Evolutionary conservation across 768 basidiomycete species (phyloP).

Genomic region (Leccinum sublutescens): DNA sequence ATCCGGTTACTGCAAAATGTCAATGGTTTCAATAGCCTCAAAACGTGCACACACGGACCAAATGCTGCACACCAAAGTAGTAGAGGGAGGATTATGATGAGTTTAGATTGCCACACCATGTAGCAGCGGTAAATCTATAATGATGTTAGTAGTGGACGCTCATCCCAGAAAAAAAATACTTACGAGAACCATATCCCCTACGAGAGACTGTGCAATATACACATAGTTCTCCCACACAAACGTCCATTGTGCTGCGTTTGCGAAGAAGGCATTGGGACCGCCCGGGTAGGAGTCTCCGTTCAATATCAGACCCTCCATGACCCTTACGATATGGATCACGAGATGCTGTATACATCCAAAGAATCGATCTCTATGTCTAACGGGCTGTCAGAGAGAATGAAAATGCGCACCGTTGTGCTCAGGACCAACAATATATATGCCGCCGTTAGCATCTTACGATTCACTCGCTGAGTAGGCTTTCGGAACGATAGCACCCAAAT

Average conservation of each 20-base stretch:
- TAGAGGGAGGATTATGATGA: slow-evolving; percentile 27
- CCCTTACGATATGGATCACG: slow-evolving; percentile 24
- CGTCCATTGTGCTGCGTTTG: slow-evolving; percentile 24
- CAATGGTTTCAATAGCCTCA: neutral
- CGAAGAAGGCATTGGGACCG: slow-evolving; percentile 26
- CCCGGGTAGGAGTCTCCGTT: slow-evolving; percentile 17
- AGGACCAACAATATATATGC: slow-evolving; percentile 28
- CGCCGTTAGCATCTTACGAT: slow-evolving; percentile 22
- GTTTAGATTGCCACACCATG: slow-evolving; percentile 32
- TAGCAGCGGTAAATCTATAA: slow-evolving; percentile 31
- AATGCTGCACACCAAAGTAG: slow-evolving; percentile 30
- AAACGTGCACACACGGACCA: slow-evolving; percentile 13
- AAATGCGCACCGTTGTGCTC: slow-evolving; percentile 29
- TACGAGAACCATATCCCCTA: slow-evolving; percentile 33
- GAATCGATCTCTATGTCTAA: neutral
- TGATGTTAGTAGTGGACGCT: neutral
- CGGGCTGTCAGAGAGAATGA: neutral
- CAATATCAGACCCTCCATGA: slow-evolving; percentile 27
- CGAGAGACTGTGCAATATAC: slow-evolving; percentile 23
- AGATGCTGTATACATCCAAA: slow-evolving; percentile 21
- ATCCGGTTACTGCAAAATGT: slow-evolving; percentile 15
- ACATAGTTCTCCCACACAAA: too few species aligned
- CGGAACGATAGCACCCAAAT: slow-evolving; percentile 22
- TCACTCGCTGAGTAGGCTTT: slow-evolving; percentile 8
- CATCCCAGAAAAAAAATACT: neutral